Percentiles rank a stretch among this genome's conserved stretches.
These are phyloP conservation scores for Calonectria ilicicola DNA, from an alignment of 2,329 filamentous ascomycete genomes.

Conservation along the genomic window DNA sequence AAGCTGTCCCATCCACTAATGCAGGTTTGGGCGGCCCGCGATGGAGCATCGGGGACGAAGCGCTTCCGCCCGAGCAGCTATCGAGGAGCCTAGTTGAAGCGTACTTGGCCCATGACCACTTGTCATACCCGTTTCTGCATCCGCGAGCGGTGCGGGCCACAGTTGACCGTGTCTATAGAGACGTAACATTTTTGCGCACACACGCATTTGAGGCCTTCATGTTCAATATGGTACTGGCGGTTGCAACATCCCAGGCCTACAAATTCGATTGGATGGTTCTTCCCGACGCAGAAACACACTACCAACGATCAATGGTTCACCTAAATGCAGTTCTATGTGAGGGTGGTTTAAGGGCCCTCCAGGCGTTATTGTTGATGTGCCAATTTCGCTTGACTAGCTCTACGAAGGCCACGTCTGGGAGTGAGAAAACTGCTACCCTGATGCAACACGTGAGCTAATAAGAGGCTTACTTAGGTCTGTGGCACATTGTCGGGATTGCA, in stretches of 20 bases:
- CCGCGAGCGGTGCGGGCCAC: conserved; percentile 32
- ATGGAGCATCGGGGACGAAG: conserved; percentile 46
- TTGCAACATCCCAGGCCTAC: conserved; percentile 55
- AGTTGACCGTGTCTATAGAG: conserved; percentile 39
- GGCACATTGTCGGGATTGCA: conserved; percentile 58
- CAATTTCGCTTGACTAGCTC: conserved; percentile 57
- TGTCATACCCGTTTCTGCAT: conserved; percentile 56
- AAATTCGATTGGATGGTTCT: conserved; percentile 58
- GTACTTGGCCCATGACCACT: conserved; percentile 56
- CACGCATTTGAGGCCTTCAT: conserved; percentile 52
- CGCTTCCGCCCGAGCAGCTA: conserved; percentile 40
- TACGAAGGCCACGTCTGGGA: conserved; percentile 47
- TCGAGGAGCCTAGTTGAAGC: conserved; percentile 37
- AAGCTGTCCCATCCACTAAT: conserved; percentile 17
- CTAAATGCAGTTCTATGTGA: conserved; percentile 51
- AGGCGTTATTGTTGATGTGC: conserved; percentile 56
- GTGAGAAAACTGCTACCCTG: neutral
- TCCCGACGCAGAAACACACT: conserved; percentile 56
- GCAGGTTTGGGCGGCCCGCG: conserved; percentile 19
- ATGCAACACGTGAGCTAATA: neutral
- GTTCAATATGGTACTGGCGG: conserved; percentile 58
- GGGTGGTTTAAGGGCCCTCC: conserved; percentile 49
- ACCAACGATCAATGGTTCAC: conserved; percentile 52
- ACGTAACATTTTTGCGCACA: conserved; percentile 43
- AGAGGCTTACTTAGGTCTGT: conserved; percentile 47